These are phyloP conservation scores for Trichoderma parareesei DNA, from an alignment of 495 filamentous ascomycete genomes.

Conservation along the genomic window DNA sequence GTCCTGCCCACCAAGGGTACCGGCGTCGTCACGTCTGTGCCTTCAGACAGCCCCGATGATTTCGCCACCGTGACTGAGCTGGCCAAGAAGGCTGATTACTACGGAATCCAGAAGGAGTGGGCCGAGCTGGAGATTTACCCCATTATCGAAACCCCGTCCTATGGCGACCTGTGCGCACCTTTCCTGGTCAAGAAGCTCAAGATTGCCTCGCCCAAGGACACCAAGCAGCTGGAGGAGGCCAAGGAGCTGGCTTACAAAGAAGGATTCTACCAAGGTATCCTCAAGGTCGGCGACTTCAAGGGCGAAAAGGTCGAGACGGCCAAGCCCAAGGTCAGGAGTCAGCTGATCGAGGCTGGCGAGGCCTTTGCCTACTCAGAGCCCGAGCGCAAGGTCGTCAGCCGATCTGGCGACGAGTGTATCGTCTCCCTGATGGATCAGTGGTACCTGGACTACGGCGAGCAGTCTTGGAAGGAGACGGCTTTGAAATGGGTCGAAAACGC, in stretches of 20 bases:
- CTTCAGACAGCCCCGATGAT: conserved; percentile 92
- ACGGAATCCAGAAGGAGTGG: conserved; percentile 96
- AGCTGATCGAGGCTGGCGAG: conserved; percentile 68
- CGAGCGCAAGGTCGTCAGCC: conserved; percentile 74
- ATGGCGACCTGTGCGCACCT: conserved; percentile 75
- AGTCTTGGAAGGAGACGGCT: conserved; percentile 63
- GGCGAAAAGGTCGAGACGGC: conserved; percentile 76
- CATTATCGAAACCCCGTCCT: conserved; percentile 84
- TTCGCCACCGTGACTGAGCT: conserved; percentile 84
- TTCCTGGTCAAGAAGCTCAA: conserved; percentile 86
- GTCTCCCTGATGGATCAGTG: conserved; percentile 93
- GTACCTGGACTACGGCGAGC: conserved; percentile 93
- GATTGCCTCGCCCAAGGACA: conserved; percentile 92
- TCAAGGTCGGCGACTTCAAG: conserved; percentile 83
- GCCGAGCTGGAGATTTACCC: conserved; percentile 78
- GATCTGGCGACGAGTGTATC: conserved; percentile 83
- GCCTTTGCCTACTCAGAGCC: conserved; percentile 93
- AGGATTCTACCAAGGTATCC: conserved; percentile 92
- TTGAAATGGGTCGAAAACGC: conserved; percentile 61
- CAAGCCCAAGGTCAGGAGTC: conserved; percentile 76
- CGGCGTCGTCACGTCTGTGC: conserved; percentile 91
- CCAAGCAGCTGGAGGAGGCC: conserved; percentile 79
- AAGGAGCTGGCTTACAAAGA: conserved; percentile 97
- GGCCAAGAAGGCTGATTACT: conserved; percentile 94
- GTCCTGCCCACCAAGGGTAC: conserved; percentile 91